Base-by-base conservation (phyloP, 2,329 filamentous ascomycete species). In the Fusarium veterinarium region DNA sequence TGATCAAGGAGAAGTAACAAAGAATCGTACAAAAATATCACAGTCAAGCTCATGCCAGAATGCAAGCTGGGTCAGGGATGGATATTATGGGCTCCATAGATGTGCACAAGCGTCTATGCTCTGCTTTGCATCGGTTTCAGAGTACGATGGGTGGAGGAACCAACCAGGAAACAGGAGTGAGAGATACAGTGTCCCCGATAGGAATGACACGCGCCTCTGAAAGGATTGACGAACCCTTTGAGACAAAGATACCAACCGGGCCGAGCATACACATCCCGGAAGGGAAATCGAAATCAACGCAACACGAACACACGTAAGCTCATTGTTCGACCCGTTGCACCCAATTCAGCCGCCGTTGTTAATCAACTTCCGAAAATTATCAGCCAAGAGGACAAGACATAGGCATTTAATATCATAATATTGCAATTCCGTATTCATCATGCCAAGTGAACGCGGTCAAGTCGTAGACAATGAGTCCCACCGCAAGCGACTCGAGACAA, bases 91-190 rank as follows among this genome's bases (percentile, higher is more conserved):
- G 58, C 55, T 62, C 71, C 71, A 71, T 64, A 42, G 70, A 73
- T 71, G 58, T 71, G 59, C 71, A 61, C 45, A 69, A 40, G 33
- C 53, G 71, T 73, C 67, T 56, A 71, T 71, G 70, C 61, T 73
- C 48, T 67, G 49, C 63, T 66, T 60, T 67, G 53, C 45, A 59
- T 57, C 46, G 40, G 71, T 74, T 74, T 72, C 71, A 74, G 67
- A 74, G 53, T 74, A 59, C 49, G 52, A 55, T 46, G 45, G 48
- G 44, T 52, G 53, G 59, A 55, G 42, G 64, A 56, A 30, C 71
- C 71, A 74, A 74, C 68, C 71, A 72, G 67, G 53, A 69, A 38
- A 64, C 48, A 52, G 46, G 45, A 74, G 71, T 69, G 68, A 72
- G 70, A 70, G 59, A 60, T 74, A 74, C 71, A 73, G 67, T 72